Base-by-base conservation (phyloP, 441 rosid genomes). In the Bruguiera hainesii region DNA sequence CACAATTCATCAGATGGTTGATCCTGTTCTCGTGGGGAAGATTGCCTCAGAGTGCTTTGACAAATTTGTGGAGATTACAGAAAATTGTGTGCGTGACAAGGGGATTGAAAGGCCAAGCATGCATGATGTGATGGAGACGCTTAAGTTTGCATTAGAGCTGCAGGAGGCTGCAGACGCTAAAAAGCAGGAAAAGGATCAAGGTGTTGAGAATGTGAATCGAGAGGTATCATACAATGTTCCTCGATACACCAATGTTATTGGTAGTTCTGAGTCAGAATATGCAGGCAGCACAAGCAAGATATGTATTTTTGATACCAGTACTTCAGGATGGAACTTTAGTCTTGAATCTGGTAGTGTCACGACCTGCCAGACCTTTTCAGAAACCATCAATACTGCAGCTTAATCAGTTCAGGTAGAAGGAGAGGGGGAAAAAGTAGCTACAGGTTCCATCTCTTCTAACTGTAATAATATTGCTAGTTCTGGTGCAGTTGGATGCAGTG, bases 101-200 rank as follows among this genome's bases (percentile, higher is more conserved):
- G 77, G 79, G 25, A 59, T 29, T 16, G 71, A 76, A 33, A 31
- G 83, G 10, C 81, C 80, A 1, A 58, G 67, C 1, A 80, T 80
- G 80, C 66, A 64, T 1, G 78, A 76, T 23, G 75, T 80, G 23
- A 58, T 63, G 51, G 65, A 73, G 42, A 64, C 16, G 4, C 77
- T 80, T 6, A 67, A 72, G 74, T 70, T 75, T 57, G 75, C 79
- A 31, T 35, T 80, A 52, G 52, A 70, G 18, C 55, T 72, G 55
- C 81, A 80, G 35, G 64, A 70, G 37, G 48, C 59, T 2, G 77
- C 81, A 1, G 78, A 73, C 60, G 46, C 63, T 35, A 35, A 65
- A 23, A 59, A 23, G 25, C 21, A 68, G 65, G 39, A 25, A 16
- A 52, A 20, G 56, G 33, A 63, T 46, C 21, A 53, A 3, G 15